phyloP scores from a whole-genome alignment of 2,329 filamentous ascomycete species.

The Penicillium janthinellum region DNA sequence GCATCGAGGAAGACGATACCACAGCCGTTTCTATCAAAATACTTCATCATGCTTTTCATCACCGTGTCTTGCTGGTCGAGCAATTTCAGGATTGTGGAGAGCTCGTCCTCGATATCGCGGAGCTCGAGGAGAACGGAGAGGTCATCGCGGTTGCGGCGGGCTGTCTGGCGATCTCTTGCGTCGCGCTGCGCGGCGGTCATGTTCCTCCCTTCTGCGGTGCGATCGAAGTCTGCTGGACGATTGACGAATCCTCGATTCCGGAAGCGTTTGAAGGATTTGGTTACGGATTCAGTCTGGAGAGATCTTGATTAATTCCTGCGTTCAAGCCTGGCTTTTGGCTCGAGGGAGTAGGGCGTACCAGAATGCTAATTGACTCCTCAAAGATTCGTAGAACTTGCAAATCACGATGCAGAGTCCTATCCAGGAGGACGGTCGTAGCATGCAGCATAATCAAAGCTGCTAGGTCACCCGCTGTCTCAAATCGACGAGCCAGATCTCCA shows the following conservation, averaged over 20 bases:
- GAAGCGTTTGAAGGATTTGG: constrained; percentile 63
- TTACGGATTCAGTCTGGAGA: constrained; percentile 62
- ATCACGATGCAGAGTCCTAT: constrained; percentile 61
- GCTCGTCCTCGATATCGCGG: constrained; percentile 65
- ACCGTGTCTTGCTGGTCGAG: constrained; percentile 60
- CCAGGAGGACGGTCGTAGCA: constrained; percentile 63
- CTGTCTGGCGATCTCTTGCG: constrained; percentile 52
- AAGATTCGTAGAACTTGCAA: constrained; percentile 67
- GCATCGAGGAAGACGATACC: constrained; percentile 57
- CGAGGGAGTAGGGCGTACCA: constrained; percentile 45
- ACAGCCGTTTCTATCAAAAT: constrained; percentile 38
- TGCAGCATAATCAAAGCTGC: constrained; percentile 64
- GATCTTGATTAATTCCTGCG: not conserved
- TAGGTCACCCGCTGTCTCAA: constrained; percentile 63
- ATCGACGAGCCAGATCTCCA: constrained; percentile 63
- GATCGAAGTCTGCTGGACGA: constrained; percentile 37
- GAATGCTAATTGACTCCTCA: constrained; percentile 65
- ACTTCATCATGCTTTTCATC: constrained; percentile 45
- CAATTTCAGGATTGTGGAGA: constrained; percentile 58
- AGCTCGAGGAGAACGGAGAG: constrained; percentile 65
- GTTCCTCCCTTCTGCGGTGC: constrained; percentile 30
- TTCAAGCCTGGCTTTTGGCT: not conserved
- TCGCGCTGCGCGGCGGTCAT: constrained; percentile 38
- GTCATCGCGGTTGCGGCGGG: constrained; percentile 63
- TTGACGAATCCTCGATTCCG: constrained; percentile 59